These are phyloP conservation scores for Dendrocalamus sinicus DNA, from an alignment of 176 grass and related monocot species.

Conservation along the genomic window DNA sequence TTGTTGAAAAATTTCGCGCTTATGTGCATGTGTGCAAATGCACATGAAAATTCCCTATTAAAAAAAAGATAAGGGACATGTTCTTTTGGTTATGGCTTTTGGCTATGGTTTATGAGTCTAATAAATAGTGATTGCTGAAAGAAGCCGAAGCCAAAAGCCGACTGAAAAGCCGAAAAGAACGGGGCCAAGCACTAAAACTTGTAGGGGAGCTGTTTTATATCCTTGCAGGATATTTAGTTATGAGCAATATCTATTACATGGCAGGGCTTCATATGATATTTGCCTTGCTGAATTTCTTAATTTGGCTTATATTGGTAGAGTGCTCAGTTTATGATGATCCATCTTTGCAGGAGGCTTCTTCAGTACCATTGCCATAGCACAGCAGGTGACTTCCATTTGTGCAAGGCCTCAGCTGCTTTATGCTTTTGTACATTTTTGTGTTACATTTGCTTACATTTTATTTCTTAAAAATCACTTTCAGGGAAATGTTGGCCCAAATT, in stretches of 20 bases:
- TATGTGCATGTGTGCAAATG: background rate
- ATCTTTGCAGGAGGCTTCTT: constrained; percentile 68
- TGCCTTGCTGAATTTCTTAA: constrained; percentile 21
- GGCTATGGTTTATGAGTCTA: no score
- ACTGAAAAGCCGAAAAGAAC: no score
- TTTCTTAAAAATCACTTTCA: constrained; percentile 51
- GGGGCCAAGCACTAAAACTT: background rate
- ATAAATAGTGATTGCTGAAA: no score
- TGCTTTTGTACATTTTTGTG: constrained; percentile 37
- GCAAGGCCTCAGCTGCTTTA: constrained; percentile 8
- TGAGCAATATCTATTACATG: background rate
- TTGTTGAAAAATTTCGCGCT: background rate
- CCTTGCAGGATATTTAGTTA: background rate
- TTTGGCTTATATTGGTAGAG: background rate
- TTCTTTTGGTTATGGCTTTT: no score
- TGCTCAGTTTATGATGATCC: constrained; percentile 31
- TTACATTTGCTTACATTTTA: constrained; percentile 39
- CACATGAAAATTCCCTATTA: background rate
- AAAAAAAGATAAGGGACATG: background rate
- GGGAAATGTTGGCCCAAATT: constrained; percentile 67
- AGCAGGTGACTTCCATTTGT: constrained; percentile 64
- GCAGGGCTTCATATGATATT: constrained; percentile 30
- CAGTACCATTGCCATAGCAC: constrained; percentile 50
- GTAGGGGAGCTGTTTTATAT: constrained; percentile 19
- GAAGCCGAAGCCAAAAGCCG: no score